Evolutionary conservation across 2,329 filamentous ascomycete species (phyloP), one percentile per base, ranked within the genome.

Genomic region (Trichoderma pleuroti): DNA sequence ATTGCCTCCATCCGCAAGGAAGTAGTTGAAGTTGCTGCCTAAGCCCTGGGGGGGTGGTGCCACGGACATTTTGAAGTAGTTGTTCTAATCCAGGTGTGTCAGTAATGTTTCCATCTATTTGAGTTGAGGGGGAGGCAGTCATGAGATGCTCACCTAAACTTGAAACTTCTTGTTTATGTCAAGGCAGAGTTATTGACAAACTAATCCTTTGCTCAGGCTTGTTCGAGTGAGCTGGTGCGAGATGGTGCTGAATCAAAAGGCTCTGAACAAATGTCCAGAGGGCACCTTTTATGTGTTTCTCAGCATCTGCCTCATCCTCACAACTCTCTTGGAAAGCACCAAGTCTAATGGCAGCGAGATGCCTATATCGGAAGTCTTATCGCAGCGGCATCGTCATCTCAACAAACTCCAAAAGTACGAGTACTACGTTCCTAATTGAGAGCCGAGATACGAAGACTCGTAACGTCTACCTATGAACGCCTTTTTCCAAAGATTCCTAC

Each of bases 21-120:
- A 64, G 61, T 64, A 64, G 61, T 64, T 64, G 61, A 64, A 64
- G 12, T 64, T 64, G 61, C 61, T 64, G 61, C 61, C 61, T 10
- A 64, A 21, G 61, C 61, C 61, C 46, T 64, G 26, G 5, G 39
- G n/a, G 30, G 61, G 39, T 11, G 61, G 39, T 64, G 61, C 61
- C 39, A 64, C 61, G 26, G 61, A 64, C 61, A 64, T 64, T 64
- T 11, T 14, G 60, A 63, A 26, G 8, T 18, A 62, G 60, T 34
- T 34, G 32, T 34, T 34, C 32, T 34, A 34, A 5, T 34, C 9
- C 2, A 34, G 32, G 10, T 7, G 32, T 34, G 32, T 34, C 7
- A 9, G 32, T 34, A 9, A 34, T 34, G 7, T 34, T 34, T 9
- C 32, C 10, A 34, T 34, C n/a, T 9, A 34, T 34, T 34, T 34